Base-by-base conservation (phyloP, 176 grass and related monocot genomes). In the Lolium perenne region DNA sequence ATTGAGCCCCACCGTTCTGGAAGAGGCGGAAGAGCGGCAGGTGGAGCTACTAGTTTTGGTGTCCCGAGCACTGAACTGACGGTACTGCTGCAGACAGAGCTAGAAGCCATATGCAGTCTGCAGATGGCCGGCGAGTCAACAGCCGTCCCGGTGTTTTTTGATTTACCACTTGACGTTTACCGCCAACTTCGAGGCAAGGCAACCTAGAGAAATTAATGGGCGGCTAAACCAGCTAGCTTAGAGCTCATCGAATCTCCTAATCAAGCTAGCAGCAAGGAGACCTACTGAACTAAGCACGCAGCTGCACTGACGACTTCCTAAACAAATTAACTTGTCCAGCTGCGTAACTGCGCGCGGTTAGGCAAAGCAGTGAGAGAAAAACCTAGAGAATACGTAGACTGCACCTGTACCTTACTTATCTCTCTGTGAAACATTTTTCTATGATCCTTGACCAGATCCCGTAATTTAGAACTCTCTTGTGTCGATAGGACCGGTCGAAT, bases 31-130 rank as follows among this genome's bases (percentile, higher is more conserved):
- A 50, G 38, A 43, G 55, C n/a, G 56, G 77, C 38, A 43, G 0
- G 18, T 14, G 56, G 10, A 57, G 63, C 38, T 71, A 23, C 49
- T 68, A 53, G 86, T 87, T 87, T 87, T 82, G 86, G 71, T 48
- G 11, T 87, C 79, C 86, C 78, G 79, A 87, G 57, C n/a, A 43
- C 26, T 6, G 50, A 21, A 10, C 38, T 14, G 69, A 47, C 41
- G 22, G 0, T 21, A 70, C 3, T 21, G 43, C 47, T n/a, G 43
- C 20, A 6, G 70, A 22, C 10, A 15, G 41, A 22, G 43, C 2
- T 73, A 25, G 71, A 73, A 73, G 71, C n/a, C 41, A 40, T 4
- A 25, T 23, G 45, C 71, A 16, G 12, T 49, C 6, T 49, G 21
- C 43, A 18, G 38, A 59, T 86, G 68, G 86, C 29, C 78, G 21